Conservation (phyloP, 2,329 filamentous ascomycete species). For the Sarocladium oryzae region DNA sequence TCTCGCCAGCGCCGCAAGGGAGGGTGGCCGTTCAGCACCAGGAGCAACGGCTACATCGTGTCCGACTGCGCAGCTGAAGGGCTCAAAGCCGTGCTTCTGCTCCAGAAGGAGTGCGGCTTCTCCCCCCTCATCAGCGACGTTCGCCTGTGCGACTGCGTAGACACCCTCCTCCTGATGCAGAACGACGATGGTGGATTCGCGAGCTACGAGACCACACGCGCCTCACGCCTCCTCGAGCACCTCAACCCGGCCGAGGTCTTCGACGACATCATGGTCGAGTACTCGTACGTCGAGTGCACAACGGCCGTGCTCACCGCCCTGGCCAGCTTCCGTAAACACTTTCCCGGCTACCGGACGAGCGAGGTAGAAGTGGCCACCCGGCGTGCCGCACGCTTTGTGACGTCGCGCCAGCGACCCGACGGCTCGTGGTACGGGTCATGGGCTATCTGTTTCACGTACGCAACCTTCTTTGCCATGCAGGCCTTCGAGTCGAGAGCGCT, state of each 20-base stretch:
- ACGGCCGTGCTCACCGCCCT: conserved; percentile 80
- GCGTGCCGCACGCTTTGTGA: conserved; percentile 69
- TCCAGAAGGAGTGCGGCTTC: conserved; percentile 68
- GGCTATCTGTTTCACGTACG: conserved; percentile 92
- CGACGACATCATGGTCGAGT: conserved; percentile 87
- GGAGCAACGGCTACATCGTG: conserved; percentile 80
- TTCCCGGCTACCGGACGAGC: conserved; percentile 63
- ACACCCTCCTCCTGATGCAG: conserved; percentile 83
- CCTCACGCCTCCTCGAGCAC: conserved; percentile 64
- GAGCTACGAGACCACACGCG: conserved; percentile 75
- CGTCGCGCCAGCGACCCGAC: conserved; percentile 62
- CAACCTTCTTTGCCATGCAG: conserved; percentile 83
- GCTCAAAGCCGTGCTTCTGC: conserved; percentile 68
- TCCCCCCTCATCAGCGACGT: conserved; percentile 62
- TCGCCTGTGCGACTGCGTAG: conserved; percentile 72
- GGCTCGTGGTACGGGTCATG: conserved; percentile 89
- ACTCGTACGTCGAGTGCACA: conserved; percentile 88
- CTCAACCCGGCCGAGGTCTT: conserved; percentile 90
- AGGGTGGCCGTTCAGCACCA: conserved; percentile 85
- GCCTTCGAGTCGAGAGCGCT: conserved; percentile 70
- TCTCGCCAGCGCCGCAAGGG: conserved; percentile 46
- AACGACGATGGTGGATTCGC: conserved; percentile 74
- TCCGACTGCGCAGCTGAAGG: conserved; percentile 83
- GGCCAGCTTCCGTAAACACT: conserved; percentile 66
- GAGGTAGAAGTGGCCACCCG: conserved; percentile 67